phyloP scores from a whole-genome alignment of 106 monocot genomes.

The Dactylorhiza incarnata region DNA sequence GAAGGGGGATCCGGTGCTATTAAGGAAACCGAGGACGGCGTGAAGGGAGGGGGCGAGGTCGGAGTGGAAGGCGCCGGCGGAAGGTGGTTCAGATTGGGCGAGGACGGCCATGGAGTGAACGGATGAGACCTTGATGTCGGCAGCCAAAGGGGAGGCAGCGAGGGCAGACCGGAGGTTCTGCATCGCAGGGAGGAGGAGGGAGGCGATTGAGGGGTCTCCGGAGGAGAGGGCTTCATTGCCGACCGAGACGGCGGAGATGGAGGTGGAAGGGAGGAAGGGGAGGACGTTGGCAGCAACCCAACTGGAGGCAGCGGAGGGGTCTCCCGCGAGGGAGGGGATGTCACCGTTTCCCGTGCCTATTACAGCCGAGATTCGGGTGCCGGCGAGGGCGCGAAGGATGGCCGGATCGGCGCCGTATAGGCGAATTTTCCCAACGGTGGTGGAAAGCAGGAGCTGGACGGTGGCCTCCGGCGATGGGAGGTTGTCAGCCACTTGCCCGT shows the following conservation, averaged over 20 bases:
- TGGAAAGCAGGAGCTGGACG: slow-evolving; percentile 50
- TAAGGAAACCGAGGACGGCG: slow-evolving; percentile 33
- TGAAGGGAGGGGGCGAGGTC: slow-evolving; percentile 20
- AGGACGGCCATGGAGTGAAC: slow-evolving; percentile 68
- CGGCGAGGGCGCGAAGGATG: slow-evolving; percentile 41
- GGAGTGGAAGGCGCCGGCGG: slow-evolving; percentile 49
- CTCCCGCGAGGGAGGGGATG: slow-evolving; percentile 40
- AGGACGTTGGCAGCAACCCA: slow-evolving; percentile 60
- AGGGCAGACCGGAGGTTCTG: slow-evolving; percentile 51
- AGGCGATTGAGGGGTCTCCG: slow-evolving; percentile 26
- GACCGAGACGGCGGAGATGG: slow-evolving; percentile 49
- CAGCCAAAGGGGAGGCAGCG: slow-evolving; percentile 16
- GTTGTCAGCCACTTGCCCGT: slow-evolving; percentile 68
- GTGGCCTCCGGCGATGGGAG: slow-evolving; percentile 50
- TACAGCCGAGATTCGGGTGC: slow-evolving; percentile 44
- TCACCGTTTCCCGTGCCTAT: slow-evolving; percentile 59
- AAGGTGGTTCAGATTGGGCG: slow-evolving; percentile 51
- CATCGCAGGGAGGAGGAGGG: slow-evolving; percentile 68
- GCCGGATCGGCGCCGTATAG: slow-evolving; percentile 59
- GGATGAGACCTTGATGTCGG: slow-evolving; percentile 45
- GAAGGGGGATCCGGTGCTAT: slow-evolving; percentile 47
- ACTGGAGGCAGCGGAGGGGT: slow-evolving; percentile 41
- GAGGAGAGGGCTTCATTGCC: slow-evolving; percentile 58
- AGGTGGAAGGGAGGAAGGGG: slow-evolving; percentile 46
- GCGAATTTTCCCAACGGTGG: slow-evolving; percentile 54